Conservation (phyloP, 108 stramenopile species). For the Nitzschia putrida region DNA sequence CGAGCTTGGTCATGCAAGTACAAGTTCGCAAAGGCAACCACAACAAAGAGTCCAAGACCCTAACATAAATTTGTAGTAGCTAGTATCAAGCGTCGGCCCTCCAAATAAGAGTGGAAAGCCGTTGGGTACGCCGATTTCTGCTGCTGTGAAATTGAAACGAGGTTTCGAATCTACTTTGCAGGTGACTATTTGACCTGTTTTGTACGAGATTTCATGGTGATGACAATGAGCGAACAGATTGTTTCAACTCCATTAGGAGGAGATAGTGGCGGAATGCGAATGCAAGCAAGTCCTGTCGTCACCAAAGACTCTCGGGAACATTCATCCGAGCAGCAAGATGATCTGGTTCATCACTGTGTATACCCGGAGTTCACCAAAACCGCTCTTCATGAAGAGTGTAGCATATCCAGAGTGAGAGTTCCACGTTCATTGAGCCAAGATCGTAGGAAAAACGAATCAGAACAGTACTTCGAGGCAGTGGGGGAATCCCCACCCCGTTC, state of each 20-base stretch:
- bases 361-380: not conserved
- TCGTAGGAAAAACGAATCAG: slow-evolving; percentile 59
- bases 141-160: too few relatives aligned
- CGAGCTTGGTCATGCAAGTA: too few relatives aligned
- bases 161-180: too few relatives aligned
- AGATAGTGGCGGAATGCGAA: not conserved
- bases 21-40: too few relatives aligned
- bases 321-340: too few relatives aligned
- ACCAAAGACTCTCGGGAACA: not conserved
- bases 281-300: not conserved
- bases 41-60: too few relatives aligned
- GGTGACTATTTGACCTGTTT: too few relatives aligned
- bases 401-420: not conserved
- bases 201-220: not conserved
- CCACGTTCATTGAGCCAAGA: slow-evolving; percentile 44
- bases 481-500: slow-evolving; percentile 55
- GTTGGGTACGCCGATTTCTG: too few relatives aligned
- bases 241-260: not conserved
- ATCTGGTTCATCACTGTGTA: not conserved
- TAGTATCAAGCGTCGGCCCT: too few relatives aligned
- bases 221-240: not conserved
- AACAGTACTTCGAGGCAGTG: slow-evolving; percentile 76
- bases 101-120: too few relatives aligned
- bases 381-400: slow-evolving; percentile 6
- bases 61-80: too few relatives aligned